Evolutionary conservation across 2,329 filamentous ascomycete genomes (phyloP).

Genomic region (Orbilia javanica): DNA sequence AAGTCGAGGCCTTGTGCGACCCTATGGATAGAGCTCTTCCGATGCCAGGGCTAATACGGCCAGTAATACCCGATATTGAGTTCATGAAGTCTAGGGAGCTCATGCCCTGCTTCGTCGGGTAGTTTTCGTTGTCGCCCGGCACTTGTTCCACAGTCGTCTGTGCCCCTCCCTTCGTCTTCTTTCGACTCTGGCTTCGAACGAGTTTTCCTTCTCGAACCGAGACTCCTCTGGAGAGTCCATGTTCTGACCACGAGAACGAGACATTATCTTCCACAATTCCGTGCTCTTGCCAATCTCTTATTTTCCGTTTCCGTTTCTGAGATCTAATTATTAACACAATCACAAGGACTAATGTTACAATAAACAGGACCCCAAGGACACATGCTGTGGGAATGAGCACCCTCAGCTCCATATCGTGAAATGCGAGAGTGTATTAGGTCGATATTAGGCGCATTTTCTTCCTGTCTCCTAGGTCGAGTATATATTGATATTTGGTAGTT

Average conservation of each 20-base stretch:
- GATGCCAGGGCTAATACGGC: constrained; percentile 51
- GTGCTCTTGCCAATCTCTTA: constrained; percentile 40
- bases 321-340: constrained; percentile 32
- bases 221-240: constrained; percentile 36
- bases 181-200: constrained; percentile 41
- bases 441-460: constrained; percentile 31
- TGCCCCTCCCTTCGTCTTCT: constrained; percentile 18
- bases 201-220: constrained; percentile 54
- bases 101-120: constrained; percentile 27
- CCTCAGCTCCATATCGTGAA: constrained; percentile 52
- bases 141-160: constrained; percentile 23
- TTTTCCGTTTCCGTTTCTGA: constrained; percentile 19
- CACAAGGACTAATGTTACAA: constrained; percentile 23
- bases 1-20: constrained; percentile 42
- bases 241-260: constrained; percentile 55
- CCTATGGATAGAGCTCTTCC: constrained; percentile 51
- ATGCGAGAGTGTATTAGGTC: background rate
- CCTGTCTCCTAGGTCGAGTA: background rate
- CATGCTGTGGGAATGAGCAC: constrained; percentile 39
- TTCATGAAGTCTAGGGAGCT: constrained; percentile 51
- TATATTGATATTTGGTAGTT: background rate
- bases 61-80: constrained; percentile 55
- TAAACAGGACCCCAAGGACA: constrained; percentile 37
- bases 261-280: constrained; percentile 44
- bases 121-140: constrained; percentile 25